phyloP scores from a whole-genome alignment of 164 flowering plant genomes.

The Piper longum region DNA sequence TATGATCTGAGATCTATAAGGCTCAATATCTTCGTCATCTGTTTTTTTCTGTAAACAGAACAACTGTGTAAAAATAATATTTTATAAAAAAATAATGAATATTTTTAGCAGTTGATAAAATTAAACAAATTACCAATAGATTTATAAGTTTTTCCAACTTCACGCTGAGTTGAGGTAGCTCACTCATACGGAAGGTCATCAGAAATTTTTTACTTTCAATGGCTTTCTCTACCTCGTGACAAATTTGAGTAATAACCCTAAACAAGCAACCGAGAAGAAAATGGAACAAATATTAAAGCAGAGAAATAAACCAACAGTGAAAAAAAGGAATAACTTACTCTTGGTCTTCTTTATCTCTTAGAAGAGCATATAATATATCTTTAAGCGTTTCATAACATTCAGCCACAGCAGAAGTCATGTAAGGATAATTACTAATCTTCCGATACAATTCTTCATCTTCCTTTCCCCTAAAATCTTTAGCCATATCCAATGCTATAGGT shows the following conservation, averaged over 20 bases:
- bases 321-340: slow-evolving; percentile 25
- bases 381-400: slow-evolving; percentile 83
- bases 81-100: neutral
- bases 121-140: slow-evolving; percentile 38
- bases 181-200: slow-evolving; percentile 55
- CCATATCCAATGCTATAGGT: slow-evolving; percentile 97
- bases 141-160: slow-evolving; percentile 70
- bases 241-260: slow-evolving; percentile 52
- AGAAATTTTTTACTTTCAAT: slow-evolving; percentile 36
- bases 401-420: slow-evolving; percentile 78
- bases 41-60: slow-evolving; percentile 28
- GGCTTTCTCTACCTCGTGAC: slow-evolving; percentile 40
- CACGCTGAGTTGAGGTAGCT: slow-evolving; percentile 55
- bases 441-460: slow-evolving; percentile 62
- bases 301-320: neutral
- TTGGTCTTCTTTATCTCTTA: slow-evolving; percentile 44
- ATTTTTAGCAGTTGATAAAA: slow-evolving; percentile 1
- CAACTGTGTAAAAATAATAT: neutral
- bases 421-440: slow-evolving; percentile 56
- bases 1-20: slow-evolving; percentile 37
- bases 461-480: slow-evolving; percentile 70
- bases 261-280: neutral
- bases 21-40: slow-evolving; percentile 31
- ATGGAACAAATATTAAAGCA: neutral
- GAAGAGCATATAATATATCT: slow-evolving; percentile 40